Evolutionary conservation across 2,329 filamentous ascomycete genomes (phyloP), one percentile per base, ranked within the genome.

Genomic region (Trichoderma simmonsii): DNA sequence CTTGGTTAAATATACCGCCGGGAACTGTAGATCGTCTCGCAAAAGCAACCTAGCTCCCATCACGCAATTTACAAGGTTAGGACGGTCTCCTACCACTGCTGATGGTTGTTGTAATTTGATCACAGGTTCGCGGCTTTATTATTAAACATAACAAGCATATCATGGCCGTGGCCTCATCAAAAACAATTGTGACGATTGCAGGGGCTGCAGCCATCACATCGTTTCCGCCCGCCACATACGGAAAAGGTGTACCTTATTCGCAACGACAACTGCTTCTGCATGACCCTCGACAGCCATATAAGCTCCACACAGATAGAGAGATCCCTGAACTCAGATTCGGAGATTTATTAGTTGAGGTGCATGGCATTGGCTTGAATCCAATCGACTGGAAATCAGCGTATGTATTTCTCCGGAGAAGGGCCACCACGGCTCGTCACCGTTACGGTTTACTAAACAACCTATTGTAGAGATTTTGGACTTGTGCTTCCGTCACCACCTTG

Each of bases 281-380:
- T 32, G 68, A 71, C n/a, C 39, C 34, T 59, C 43, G 48, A 26
- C 43, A 64, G n/a, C 68, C 60, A 7, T 71, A 71, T 43, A 71
- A 6, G n/a, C 60, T 71, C 68, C 60, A 71, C 68, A 71, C 59
- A 3, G 43, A 64, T 32, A 48, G 18, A 26, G 32, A 71, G 48
- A 71, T 71, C 15, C 68, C 68, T 26, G 32, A 32, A 26, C 51
- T 71, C 15, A 71, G 28, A 63, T 71, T 71, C 24, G 68, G 68
- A 48, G 68, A 71, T 63, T 21, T 71, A n/a, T 71, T 71, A 39
- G 70, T 71, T 7, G 61, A 71, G 36, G 62, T 71, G 28, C 28
- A 71, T 18, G 70, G 62, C 9, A 68, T 71, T 9, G 70, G 63
- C 48, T 60, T 71, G 60, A 71, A 71, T 18, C 68, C 60, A 26